Conservation (phyloP, 23 red algal genomes). For the Chondrus crispus region DNA sequence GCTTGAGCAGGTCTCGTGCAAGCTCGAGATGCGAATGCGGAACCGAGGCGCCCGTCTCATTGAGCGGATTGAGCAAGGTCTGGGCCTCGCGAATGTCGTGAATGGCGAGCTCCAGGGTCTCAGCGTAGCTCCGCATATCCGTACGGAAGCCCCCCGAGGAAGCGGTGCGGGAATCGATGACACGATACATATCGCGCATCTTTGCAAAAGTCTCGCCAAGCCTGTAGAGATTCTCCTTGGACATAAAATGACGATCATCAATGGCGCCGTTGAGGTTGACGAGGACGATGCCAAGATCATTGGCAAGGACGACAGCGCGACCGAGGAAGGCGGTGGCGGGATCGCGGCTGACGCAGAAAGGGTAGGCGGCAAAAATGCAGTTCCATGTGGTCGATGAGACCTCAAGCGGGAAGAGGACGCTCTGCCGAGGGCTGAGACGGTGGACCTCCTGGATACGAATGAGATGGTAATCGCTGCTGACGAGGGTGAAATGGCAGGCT, state of each 20-base stretch:
- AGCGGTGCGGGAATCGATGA: constrained; percentile 38
- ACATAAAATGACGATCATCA: constrained; percentile 52
- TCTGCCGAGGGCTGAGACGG: constrained; percentile 52
- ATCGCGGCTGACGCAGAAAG: constrained; percentile 80
- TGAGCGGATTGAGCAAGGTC: constrained; percentile 51
- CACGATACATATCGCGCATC: constrained; percentile 74
- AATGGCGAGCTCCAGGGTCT: constrained; percentile 66
- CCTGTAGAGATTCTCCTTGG: constrained; percentile 62
- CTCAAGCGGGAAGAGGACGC: constrained; percentile 65
- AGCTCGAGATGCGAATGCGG: constrained; percentile 37
- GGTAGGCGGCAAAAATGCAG: constrained; percentile 78
- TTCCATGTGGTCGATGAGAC: constrained; percentile 58
- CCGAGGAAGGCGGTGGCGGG: constrained; percentile 73
- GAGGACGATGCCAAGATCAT: constrained; percentile 70
- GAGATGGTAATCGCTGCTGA: constrained; percentile 88
- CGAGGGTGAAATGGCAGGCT: constrained; percentile 71
- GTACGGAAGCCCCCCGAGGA: constrained; percentile 36
- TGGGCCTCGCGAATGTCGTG: constrained; percentile 66
- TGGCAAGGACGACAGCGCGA: constrained; percentile 70
- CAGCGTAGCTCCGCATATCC: constrained; percentile 54
- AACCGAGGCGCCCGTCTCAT: constrained; percentile 36
- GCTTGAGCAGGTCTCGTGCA: constrained; percentile 8
- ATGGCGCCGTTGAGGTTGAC: constrained; percentile 64
- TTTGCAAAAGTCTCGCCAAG: constrained; percentile 59
- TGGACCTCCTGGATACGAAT: constrained; percentile 89